These are phyloP conservation scores for Moelleriella libera DNA, from an alignment of 2,329 filamentous ascomycete genomes.

Conservation along the genomic window DNA sequence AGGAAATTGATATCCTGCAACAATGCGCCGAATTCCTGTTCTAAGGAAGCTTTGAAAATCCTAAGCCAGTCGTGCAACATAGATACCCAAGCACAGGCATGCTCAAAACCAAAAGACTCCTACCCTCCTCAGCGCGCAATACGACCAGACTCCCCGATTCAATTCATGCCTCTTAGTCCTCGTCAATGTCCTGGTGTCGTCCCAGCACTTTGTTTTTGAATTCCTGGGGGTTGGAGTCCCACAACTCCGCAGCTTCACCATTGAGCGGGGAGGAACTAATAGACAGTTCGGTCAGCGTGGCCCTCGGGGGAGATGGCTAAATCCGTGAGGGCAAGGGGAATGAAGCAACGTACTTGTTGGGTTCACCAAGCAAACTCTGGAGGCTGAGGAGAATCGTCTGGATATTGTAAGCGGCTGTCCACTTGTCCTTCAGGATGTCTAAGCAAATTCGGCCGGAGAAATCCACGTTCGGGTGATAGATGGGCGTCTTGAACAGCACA, in stretches of 20 bases:
- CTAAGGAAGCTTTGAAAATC: too few species aligned
- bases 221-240: slow-evolving; percentile 77
- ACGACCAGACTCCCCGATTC: too few species aligned
- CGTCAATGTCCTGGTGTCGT: slow-evolving; percentile 50
- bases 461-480: slow-evolving; percentile 98
- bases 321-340: background rate
- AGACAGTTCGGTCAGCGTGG: background rate
- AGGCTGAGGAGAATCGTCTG: slow-evolving; percentile 85
- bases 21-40: too few species aligned
- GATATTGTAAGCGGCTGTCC: slow-evolving; percentile 95
- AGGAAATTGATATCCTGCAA: too few species aligned
- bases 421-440: slow-evolving; percentile 98
- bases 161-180: slow-evolving; percentile 29
- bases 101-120: too few species aligned
- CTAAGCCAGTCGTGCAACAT: too few species aligned
- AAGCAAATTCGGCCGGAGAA: slow-evolving; percentile 94
- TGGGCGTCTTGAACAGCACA: slow-evolving; percentile 94
- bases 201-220: slow-evolving; percentile 66
- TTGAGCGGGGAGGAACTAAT: slow-evolving; percentile 81
- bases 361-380: slow-evolving; percentile 90
- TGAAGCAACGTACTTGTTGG: slow-evolving; percentile 69
- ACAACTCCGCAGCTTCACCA: slow-evolving; percentile 88
- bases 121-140: too few species aligned
- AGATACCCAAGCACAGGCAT: too few species aligned
- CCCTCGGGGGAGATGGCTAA: background rate